A percentile compares a stretch with the other conserved stretches of the same genome.
These are phyloP conservation scores for Metarhizium humberi DNA, from an alignment of 2,329 filamentous ascomycete species.

Conservation along the genomic window DNA sequence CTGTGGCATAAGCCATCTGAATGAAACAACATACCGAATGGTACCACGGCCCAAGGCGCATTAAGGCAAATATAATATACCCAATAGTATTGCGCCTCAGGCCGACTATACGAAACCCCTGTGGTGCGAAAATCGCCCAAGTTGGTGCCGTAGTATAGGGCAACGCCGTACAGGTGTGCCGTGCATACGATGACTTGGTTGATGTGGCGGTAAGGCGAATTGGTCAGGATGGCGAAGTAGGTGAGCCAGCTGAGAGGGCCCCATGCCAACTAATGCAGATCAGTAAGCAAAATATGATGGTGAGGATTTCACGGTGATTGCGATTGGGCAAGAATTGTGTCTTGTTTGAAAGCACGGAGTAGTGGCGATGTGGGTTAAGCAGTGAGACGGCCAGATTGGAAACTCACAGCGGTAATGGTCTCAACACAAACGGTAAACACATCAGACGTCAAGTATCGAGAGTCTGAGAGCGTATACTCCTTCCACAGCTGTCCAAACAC, in stretches of 20 bases:
- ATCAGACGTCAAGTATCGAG: constrained; percentile 73
- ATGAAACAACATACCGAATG: constrained; percentile 34
- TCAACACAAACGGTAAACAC: constrained; percentile 84
- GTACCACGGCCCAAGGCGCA: constrained; percentile 49
- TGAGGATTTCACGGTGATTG: not conserved
- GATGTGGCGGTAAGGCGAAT: constrained; percentile 37
- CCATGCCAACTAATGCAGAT: constrained; percentile 35
- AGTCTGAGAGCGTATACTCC: constrained; percentile 82
- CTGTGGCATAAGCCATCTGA: not conserved
- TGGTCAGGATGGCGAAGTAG: constrained; percentile 33
- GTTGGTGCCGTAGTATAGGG: constrained; percentile 52
- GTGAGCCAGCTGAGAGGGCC: constrained; percentile 48
- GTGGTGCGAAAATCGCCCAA: constrained; percentile 34
- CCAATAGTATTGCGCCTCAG: constrained; percentile 54
- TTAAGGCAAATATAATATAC: constrained; percentile 55
- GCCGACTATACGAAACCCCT: constrained; percentile 43
- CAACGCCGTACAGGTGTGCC: constrained; percentile 52
- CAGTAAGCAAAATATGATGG: not conserved
- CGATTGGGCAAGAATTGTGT: not conserved
- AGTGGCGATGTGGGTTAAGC: not conserved
- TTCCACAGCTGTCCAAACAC: constrained; percentile 86
- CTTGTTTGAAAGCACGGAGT: not conserved
- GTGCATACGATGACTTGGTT: constrained; percentile 41
- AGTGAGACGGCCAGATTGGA: not conserved
- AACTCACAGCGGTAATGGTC: constrained; percentile 63